phyloP scores from a whole-genome alignment of 1,284 basidiomycete species.

The Ceratobasidium sp. region DNA sequence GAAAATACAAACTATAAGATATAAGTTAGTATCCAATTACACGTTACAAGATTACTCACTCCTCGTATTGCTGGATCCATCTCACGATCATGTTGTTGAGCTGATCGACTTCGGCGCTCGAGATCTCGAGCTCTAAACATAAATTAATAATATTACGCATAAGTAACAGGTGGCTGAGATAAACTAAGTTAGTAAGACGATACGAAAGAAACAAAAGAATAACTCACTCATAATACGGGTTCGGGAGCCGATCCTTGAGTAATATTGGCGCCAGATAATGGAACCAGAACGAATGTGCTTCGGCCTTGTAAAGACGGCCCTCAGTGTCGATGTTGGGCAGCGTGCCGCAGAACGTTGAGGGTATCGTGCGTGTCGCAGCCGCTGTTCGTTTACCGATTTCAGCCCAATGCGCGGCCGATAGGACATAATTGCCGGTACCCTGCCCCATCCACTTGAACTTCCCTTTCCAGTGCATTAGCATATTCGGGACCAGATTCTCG shows the following conservation, averaged over 20 bases:
- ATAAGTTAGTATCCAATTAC: no score
- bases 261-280: slow-evolving; percentile 15
- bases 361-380: slow-evolving; percentile 39
- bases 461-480: slow-evolving; percentile 17
- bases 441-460: not conserved
- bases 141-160: slow-evolving; percentile 17
- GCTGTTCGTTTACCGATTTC: slow-evolving; percentile 33
- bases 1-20: no score
- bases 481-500: slow-evolving; percentile 45
- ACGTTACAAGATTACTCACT: no score
- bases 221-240: slow-evolving; percentile 17
- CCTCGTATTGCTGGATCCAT: slow-evolving; percentile 19
- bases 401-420: no score
- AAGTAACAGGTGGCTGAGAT: not conserved
- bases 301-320: not conserved
- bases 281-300: slow-evolving; percentile 15
- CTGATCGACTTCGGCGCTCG: not conserved
- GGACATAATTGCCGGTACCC: no score
- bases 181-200: not conserved
- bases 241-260: slow-evolving; percentile 5
- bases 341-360: slow-evolving; percentile 43
- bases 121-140: slow-evolving; percentile 13
- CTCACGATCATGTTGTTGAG: not conserved
- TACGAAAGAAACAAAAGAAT: no score
- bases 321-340: slow-evolving; percentile 20